Conservation (phyloP, 2,329 filamentous ascomycete species). For the Cucurbitaria berberidis region DNA sequence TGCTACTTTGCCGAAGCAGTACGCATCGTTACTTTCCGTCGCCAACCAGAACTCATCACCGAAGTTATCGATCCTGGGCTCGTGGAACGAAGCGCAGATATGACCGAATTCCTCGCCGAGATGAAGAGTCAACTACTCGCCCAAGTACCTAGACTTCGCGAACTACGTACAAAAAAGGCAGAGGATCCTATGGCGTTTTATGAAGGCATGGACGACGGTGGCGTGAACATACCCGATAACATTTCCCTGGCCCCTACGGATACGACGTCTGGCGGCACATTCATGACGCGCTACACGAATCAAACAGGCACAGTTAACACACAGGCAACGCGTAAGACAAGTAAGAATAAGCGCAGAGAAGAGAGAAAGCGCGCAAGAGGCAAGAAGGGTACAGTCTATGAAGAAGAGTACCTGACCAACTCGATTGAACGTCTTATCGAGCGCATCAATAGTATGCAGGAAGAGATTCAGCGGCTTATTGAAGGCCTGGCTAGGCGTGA, state of each 20-base stretch:
- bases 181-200: constrained; percentile 89
- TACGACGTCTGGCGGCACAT: constrained; percentile 75
- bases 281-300: constrained; percentile 92
- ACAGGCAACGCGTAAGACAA: constrained; percentile 77
- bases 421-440: constrained; percentile 84
- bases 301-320: constrained; percentile 75
- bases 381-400: constrained; percentile 96
- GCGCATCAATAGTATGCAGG: constrained; percentile 73
- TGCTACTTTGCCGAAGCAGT: constrained; percentile 90
- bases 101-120: constrained; percentile 90
- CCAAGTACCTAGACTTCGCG: constrained; percentile 83
- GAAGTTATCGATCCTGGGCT: constrained; percentile 78
- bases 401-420: constrained; percentile 95
- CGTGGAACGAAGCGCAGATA: constrained; percentile 78
- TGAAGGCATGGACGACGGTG: constrained; percentile 64
- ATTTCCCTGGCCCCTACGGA: constrained; percentile 88
- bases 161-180: constrained; percentile 79
- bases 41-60: constrained; percentile 67
- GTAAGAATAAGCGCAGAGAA: constrained; percentile 85
- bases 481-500: constrained; percentile 77
- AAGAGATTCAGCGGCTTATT: constrained; percentile 76
- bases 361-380: constrained; percentile 94
- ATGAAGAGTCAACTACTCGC: constrained; percentile 84
- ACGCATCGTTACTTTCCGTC: constrained; percentile 70
- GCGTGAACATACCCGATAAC: constrained; percentile 82